phyloP scores from a whole-genome alignment of 1,284 basidiomycete genomes.

The Fomitopsis schrenkii region DNA sequence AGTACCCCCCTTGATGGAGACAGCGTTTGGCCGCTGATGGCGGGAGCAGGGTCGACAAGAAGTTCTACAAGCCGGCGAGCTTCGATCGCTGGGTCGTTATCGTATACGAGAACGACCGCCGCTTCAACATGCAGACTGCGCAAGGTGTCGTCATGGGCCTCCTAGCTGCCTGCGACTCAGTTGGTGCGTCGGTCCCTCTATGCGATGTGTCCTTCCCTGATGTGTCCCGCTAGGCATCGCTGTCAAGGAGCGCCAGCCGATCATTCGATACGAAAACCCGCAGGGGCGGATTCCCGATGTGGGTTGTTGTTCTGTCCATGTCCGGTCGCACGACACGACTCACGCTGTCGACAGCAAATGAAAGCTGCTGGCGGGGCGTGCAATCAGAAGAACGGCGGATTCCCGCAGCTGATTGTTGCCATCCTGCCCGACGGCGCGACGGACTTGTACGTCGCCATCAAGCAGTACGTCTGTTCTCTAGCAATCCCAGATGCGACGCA shows the following conservation, averaged over 20 bases:
- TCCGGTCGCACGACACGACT: background rate
- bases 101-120: constrained; percentile 52
- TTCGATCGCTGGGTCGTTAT: constrained; percentile 58
- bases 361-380: constrained; percentile 41
- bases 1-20: constrained; percentile 6
- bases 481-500: background rate
- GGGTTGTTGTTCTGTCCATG: constrained; percentile 5
- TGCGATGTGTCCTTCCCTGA: background rate
- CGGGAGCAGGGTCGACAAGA: constrained; percentile 55
- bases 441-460: constrained; percentile 72
- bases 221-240: constrained; percentile 41
- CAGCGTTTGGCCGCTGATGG: constrained; percentile 1
- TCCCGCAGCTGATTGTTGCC: constrained; percentile 58
- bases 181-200: constrained; percentile 42
- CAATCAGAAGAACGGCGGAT: constrained; percentile 26
- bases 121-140: constrained; percentile 43
- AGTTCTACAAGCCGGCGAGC: constrained; percentile 47
- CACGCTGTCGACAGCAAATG: constrained; percentile 36
- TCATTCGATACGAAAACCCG: constrained; percentile 48
- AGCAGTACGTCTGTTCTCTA: constrained; percentile 52
- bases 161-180: constrained; percentile 40
- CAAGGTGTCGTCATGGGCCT: constrained; percentile 50
- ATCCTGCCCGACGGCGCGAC: constrained; percentile 68
- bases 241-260: constrained; percentile 36
- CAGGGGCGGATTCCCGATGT: constrained; percentile 50